phyloP scores from a whole-genome alignment of 2,329 filamentous ascomycete genomes.

The Xylariomycetidae sp. region DNA sequence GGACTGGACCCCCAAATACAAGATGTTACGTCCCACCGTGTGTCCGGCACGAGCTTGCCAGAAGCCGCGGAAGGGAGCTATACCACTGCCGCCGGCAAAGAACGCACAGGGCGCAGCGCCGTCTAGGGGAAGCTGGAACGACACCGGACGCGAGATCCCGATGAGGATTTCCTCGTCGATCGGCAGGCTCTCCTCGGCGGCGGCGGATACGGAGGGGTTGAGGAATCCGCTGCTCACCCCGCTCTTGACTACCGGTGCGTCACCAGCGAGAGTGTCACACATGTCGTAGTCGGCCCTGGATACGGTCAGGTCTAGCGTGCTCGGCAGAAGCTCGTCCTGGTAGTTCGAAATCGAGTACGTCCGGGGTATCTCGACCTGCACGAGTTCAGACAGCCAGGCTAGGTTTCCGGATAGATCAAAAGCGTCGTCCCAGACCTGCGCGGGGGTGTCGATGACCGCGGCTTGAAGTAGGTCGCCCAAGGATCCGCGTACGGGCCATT shows the following conservation, averaged over 20 bases:
- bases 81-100: constrained; percentile 50
- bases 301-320: constrained; percentile 46
- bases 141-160: constrained; percentile 46
- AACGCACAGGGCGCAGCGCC: constrained; percentile 45
- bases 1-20: constrained; percentile 49
- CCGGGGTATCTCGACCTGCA: constrained; percentile 45
- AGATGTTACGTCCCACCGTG: constrained; percentile 24
- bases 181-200: constrained; percentile 26
- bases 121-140: constrained; percentile 48
- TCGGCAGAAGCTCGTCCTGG: constrained; percentile 45
- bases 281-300: constrained; percentile 48
- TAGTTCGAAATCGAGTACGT: constrained; percentile 50
- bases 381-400: constrained; percentile 41
- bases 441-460: constrained; percentile 42
- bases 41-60: constrained; percentile 40
- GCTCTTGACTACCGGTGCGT: constrained; percentile 28
- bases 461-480: constrained; percentile 46
- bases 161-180: constrained; percentile 44
- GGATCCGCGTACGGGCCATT: constrained; percentile 48
- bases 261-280: constrained; percentile 35
- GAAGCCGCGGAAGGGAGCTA: constrained; percentile 50
- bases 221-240: constrained; percentile 51
- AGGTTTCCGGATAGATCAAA: constrained; percentile 42
- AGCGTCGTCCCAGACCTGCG: constrained; percentile 45
- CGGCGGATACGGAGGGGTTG: constrained; percentile 39